A percentile compares a stretch with the other conserved stretches of the same genome.
These are phyloP conservation scores for Dichotomopilus funicola DNA, from an alignment of 2,329 filamentous ascomycete genomes.

Conservation along the genomic window DNA sequence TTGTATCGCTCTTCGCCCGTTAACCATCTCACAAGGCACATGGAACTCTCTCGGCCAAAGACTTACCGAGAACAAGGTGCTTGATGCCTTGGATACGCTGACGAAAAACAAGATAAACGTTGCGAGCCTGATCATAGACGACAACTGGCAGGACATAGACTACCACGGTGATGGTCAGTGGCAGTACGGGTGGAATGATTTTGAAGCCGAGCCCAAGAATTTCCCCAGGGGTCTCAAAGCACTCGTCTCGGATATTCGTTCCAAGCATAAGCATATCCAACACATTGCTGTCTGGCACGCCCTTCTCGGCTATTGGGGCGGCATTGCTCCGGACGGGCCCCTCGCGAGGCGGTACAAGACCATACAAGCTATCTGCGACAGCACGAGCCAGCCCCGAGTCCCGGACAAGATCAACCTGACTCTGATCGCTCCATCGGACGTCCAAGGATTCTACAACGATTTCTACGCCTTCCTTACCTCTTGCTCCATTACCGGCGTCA, in stretches of 20 bases:
- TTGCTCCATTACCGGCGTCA: constrained; percentile 76
- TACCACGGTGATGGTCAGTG: constrained; percentile 45
- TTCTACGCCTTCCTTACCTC: constrained; percentile 78
- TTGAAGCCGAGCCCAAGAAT: constrained; percentile 72
- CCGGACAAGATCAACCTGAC: no score
- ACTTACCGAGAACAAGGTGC: constrained; percentile 73
- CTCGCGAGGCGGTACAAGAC: constrained; percentile 78
- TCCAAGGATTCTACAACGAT: constrained; percentile 74
- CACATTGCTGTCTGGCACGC: constrained; percentile 95
- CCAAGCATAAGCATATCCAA: constrained; percentile 63
- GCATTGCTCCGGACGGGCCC: constrained; percentile 66
- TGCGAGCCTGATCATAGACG: constrained; percentile 86
- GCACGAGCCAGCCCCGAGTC: constrained; percentile 24
- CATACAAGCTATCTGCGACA: constrained; percentile 47
- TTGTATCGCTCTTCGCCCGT: background rate
- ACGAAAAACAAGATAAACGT: constrained; percentile 67
- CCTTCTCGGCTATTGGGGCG: constrained; percentile 82
- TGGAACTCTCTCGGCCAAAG: constrained; percentile 90
- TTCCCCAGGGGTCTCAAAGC: constrained; percentile 77
- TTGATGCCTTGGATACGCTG: constrained; percentile 66
- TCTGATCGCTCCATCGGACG: constrained; percentile 40
- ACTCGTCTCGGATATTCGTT: constrained; percentile 62
- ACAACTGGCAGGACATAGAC: constrained; percentile 85
- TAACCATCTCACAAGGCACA: constrained; percentile 50
- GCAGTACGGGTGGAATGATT: constrained; percentile 65